These are phyloP conservation scores for Fraxinus sp. DNA, from an alignment of 305 asterid species.

Conservation along the genomic window DNA sequence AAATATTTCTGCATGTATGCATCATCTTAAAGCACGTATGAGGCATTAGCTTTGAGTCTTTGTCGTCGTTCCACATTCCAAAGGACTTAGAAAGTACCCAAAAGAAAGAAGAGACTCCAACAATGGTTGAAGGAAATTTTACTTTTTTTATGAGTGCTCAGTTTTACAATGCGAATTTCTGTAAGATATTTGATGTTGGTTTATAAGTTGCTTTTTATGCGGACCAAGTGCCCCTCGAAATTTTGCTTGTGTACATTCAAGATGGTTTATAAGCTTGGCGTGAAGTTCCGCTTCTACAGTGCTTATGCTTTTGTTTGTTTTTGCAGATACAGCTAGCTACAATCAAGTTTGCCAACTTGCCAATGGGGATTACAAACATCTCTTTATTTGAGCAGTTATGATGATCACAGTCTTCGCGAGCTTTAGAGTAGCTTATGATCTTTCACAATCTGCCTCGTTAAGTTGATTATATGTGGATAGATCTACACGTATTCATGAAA, in stretches of 20 bases:
- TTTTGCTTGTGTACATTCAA: constrained; percentile 5
- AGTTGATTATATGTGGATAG: not conserved
- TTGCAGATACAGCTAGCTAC: constrained; percentile 52
- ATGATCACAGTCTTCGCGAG: not conserved
- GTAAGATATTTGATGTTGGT: not conserved
- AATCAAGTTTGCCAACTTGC: constrained; percentile 57
- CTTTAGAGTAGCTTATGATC: not conserved
- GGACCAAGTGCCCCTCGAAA: not conserved
- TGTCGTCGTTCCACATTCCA: not conserved
- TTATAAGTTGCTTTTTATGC: constrained; percentile 5
- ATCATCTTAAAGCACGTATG: not conserved
- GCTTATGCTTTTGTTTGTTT: constrained; percentile 6
- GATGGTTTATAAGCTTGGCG: not conserved
- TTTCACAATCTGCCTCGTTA: not conserved
- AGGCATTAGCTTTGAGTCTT: not conserved
- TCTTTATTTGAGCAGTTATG: constrained; percentile 45
- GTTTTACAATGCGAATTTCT: constrained; percentile 2
- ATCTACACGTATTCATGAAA: not conserved
- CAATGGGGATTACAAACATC: constrained; percentile 57
- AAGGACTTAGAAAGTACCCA: not conserved
- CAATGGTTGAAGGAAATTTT: not conserved
- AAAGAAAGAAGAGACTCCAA: not conserved
- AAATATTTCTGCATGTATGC: not conserved
- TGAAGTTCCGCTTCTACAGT: not conserved
- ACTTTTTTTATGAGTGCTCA: not conserved